Percentiles rank a stretch among this genome's conserved stretches.
These are phyloP conservation scores for Plantago coronopus DNA, from an alignment of 305 asterid species.

Conservation along the genomic window DNA sequence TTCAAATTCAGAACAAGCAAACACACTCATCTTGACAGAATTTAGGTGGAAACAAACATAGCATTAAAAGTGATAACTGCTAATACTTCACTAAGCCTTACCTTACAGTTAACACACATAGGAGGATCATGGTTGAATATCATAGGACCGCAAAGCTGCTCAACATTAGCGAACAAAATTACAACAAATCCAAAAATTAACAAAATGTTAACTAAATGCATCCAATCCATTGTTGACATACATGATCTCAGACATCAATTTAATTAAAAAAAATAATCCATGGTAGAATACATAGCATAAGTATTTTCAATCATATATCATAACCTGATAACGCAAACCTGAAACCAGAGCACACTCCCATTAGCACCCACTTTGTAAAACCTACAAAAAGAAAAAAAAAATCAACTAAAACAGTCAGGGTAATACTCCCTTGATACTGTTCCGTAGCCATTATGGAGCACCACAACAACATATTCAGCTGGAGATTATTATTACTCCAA, in stretches of 20 bases:
- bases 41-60: too few species aligned
- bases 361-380: constrained; percentile 86
- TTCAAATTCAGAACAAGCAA: constrained; percentile 5
- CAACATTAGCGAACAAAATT: constrained; percentile 36
- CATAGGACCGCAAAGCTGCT: constrained; percentile 88
- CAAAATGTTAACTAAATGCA: constrained; percentile 12
- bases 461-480: neutral
- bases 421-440: neutral
- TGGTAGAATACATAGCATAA: constrained; percentile 11
- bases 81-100: constrained; percentile 31
- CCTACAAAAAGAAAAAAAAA: constrained; percentile 38
- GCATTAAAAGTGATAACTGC: constrained; percentile 16
- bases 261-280: constrained; percentile 1
- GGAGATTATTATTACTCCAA: constrained; percentile 2
- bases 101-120: constrained; percentile 72
- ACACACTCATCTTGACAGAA: neutral
- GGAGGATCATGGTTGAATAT: constrained; percentile 95
- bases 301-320: constrained; percentile 26
- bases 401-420: constrained; percentile 10
- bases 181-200: constrained; percentile 14
- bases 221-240: constrained; percentile 6
- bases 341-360: constrained; percentile 92
- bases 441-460: neutral
- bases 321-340: constrained; percentile 92
- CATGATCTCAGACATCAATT: neutral